These are phyloP conservation scores for Rhizophagus clarus DNA, from an alignment of 192 early-diverging fungal genomes.

Conservation along the genomic window DNA sequence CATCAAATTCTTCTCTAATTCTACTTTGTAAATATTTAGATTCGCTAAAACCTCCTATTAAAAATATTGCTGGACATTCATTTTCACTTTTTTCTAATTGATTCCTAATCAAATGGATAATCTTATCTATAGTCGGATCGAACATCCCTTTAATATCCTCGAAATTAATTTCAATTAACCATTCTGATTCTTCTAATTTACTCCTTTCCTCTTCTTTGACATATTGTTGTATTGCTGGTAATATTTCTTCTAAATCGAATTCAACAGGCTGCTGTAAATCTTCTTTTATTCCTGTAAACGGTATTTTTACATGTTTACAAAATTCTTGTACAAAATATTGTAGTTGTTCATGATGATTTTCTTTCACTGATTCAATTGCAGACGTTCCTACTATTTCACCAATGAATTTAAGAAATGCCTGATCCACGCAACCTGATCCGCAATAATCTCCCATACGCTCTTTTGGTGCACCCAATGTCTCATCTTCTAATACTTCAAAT, in stretches of 20 bases:
- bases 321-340: slow-evolving; percentile 25
- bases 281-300: not conserved
- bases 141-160: slow-evolving; percentile 4
- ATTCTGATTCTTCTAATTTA: not conserved
- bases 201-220: not conserved
- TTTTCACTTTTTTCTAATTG: slow-evolving; percentile 32
- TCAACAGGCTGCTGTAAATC: not conserved
- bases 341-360: slow-evolving; percentile 7
- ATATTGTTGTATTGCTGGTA: slow-evolving; percentile 15
- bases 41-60: slow-evolving; percentile 41
- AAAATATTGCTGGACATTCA: slow-evolving; percentile 42
- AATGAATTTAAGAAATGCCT: slow-evolving; percentile 48
- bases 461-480: slow-evolving; percentile 48
- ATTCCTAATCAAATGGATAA: slow-evolving; percentile 33
- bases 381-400: slow-evolving; percentile 43
- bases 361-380: slow-evolving; percentile 30
- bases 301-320: not conserved
- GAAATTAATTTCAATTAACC: not conserved
- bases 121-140: not conserved
- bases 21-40: slow-evolving; percentile 48
- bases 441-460: slow-evolving; percentile 53
- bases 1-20: slow-evolving; percentile 49
- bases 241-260: slow-evolving; percentile 13
- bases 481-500: slow-evolving; percentile 33
- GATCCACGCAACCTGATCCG: slow-evolving; percentile 51